Evolutionary conservation across 2,329 filamentous ascomycete genomes (phyloP), one percentile per base, ranked within the genome.

Genomic region (Claviceps capensis): DNA sequence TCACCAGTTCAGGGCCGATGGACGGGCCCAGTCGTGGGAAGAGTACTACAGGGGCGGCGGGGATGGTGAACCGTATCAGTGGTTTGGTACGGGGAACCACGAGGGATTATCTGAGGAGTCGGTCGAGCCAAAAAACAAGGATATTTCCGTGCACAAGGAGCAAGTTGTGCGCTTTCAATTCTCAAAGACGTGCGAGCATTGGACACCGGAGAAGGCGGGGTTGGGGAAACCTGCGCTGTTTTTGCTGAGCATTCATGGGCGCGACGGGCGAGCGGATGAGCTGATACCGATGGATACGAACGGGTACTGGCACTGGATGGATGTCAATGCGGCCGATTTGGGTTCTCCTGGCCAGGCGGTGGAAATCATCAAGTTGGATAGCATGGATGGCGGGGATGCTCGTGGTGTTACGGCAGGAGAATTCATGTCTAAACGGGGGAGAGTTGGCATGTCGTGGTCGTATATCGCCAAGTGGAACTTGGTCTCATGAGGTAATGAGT

Each of bases 251-350:
- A 76, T 88, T 30, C 73, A 82, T 26, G 85, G 82, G 0, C 59
- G 75, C 3, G 81, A 88, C 58, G 86, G 86, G 0, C 71, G 77
- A 7, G 79, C 83, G 49, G 77, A 84, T 9, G 81, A 89, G 44
- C 75, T 79, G 51, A 68, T 91, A 1, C 79, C 86, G 0, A 79
- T 95, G 51, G 78, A 86, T 48, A 85, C 79, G n/a, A 85, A 91
- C 54, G 86, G 85, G 14, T 85, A 78, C 61, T 82, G 83, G 68
- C 94, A 85, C 79, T 95, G 87, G 81, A 68, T 81, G 1, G 91
- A 96, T 66, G 77, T 96, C 4, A 71, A 76, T 26, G 75, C 80
- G 1, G 67, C 72, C 36, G 77, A 83, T 53, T 69, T 94, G 19
- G 88, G 88, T 1, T 72, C 72, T 0, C 78, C 82, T 0, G 87